phyloP scores from a whole-genome alignment of 2,329 filamentous ascomycete species.

The Hypocrella siamensis region DNA sequence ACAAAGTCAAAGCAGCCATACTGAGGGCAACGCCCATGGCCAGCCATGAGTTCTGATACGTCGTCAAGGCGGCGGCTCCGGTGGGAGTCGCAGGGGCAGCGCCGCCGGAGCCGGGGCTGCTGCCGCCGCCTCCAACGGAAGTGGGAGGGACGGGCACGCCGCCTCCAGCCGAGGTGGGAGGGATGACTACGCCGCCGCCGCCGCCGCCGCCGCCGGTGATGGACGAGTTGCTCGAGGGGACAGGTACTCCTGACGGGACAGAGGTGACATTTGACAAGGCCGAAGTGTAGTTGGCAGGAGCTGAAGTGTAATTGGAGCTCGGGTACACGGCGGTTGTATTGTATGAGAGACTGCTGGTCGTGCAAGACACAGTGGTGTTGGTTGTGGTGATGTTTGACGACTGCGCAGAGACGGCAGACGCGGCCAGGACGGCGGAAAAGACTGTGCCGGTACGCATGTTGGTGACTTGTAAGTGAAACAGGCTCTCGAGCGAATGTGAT shows the following conservation, averaged over 20 bases:
- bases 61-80: constrained; percentile 1
- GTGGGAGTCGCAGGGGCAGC: not conserved
- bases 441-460: constrained; percentile 8
- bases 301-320: not conserved
- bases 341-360: not conserved
- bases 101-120: not conserved
- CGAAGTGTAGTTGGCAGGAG: not conserved
- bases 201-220: too few species aligned
- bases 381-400: not conserved
- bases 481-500: not conserved
- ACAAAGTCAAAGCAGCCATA: constrained; percentile 4
- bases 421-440: constrained; percentile 7
- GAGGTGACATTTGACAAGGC: not conserved
- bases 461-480: not conserved
- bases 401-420: constrained; percentile 1
- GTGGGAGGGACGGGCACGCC: constrained; percentile 1
- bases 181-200: too few species aligned
- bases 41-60: constrained; percentile 4
- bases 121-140: not conserved
- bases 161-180: constrained; percentile 1
- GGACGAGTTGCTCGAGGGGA: constrained; percentile 1
- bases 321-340: too few species aligned
- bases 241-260: not conserved
- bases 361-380: not conserved
- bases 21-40: constrained; percentile 4